Percentiles rank a stretch among this genome's conserved stretches.
phyloP scores from a whole-genome alignment of 768 basidiomycete species.

The Lenzites betulinus region DNA sequence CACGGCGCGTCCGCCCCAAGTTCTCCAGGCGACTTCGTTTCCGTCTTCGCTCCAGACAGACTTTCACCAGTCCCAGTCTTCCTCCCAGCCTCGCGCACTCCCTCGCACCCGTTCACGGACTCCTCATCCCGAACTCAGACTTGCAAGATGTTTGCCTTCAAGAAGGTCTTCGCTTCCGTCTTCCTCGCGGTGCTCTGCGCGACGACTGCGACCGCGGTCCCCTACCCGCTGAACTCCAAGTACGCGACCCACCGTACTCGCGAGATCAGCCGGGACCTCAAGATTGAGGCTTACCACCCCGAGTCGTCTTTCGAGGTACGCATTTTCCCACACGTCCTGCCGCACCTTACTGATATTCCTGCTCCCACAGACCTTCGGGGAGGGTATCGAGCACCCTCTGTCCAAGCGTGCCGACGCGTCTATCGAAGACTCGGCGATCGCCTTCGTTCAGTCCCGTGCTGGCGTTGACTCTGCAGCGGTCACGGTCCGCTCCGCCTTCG shows the following conservation, averaged over 20 bases:
- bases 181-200: conserved; percentile 23
- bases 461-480: conserved; percentile 22
- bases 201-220: conserved; percentile 16
- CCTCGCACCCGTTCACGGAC: conserved; percentile 5
- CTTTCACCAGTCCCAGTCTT: conserved; percentile 18
- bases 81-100: conserved; percentile 3
- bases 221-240: conserved; percentile 21
- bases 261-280: conserved; percentile 25
- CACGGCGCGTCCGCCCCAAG: not conserved
- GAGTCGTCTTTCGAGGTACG: conserved; percentile 31
- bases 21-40: conserved; percentile 18
- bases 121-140: not conserved
- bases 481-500: conserved; percentile 23
- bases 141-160: conserved; percentile 18
- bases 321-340: not conserved
- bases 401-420: conserved; percentile 27
- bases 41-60: conserved; percentile 20
- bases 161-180: conserved; percentile 20
- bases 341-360: not conserved
- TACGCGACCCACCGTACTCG: conserved; percentile 31
- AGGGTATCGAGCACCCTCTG: conserved; percentile 30
- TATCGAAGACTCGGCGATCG: conserved; percentile 26
- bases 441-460: conserved; percentile 28
- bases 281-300: conserved; percentile 31
- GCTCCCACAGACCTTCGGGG: conserved; percentile 28